Conservation (phyloP, 2,329 filamentous ascomycete genomes). For the Phoma sp. region DNA sequence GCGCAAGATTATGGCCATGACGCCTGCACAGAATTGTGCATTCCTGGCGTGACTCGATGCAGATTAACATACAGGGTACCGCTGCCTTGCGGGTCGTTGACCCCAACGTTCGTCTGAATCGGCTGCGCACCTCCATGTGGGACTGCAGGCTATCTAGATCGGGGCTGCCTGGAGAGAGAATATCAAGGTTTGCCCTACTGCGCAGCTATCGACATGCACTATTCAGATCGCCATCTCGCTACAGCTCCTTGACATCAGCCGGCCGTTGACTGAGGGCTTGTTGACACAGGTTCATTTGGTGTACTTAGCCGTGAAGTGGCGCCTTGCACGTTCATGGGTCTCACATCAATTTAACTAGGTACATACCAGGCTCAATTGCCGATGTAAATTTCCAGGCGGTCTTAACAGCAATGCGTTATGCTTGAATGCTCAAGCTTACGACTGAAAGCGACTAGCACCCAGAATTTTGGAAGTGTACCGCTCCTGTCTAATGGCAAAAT, state of each 20-base stretch:
- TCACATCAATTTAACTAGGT: not conserved
- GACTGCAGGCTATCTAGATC: constrained; percentile 4
- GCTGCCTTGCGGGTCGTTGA: not conserved
- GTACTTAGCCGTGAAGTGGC: constrained; percentile 6
- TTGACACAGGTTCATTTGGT: constrained; percentile 5
- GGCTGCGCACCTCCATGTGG: constrained; percentile 6
- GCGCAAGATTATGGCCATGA: not conserved
- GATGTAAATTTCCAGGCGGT: not conserved
- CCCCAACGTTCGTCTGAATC: constrained; percentile 7
- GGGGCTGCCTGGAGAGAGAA: constrained; percentile 2
- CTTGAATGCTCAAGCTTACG: not conserved
- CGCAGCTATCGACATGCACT: constrained; percentile 1
- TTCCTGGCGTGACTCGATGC: not conserved
- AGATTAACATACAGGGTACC: not conserved
- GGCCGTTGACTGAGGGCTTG: constrained; percentile 8
- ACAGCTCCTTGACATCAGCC: constrained; percentile 1
- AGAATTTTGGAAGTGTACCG: too few relatives aligned
- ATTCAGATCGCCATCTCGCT: not conserved
- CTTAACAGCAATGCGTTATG: not conserved
- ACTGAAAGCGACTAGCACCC: not conserved
- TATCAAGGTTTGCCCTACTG: constrained; percentile 9
- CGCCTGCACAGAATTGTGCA: constrained; percentile 10
- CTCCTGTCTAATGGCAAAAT: not conserved
- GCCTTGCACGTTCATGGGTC: constrained; percentile 5
- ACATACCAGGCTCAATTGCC: not conserved